Evolutionary conservation across 371 early-diverging fungal species (phyloP).

Genomic region (Mortierella sp.): DNA sequence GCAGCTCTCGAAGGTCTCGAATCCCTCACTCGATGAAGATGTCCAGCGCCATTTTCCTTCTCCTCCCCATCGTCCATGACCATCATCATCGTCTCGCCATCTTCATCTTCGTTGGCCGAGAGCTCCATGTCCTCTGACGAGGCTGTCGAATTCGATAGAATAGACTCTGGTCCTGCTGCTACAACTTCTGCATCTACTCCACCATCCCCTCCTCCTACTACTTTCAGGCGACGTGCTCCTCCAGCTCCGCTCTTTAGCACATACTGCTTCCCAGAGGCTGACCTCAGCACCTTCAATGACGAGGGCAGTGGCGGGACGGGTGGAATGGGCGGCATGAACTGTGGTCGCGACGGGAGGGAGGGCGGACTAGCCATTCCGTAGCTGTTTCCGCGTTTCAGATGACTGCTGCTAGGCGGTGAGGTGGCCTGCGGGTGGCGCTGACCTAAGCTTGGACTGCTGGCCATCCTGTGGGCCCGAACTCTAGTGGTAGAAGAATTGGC

Average conservation of each 20-base stretch:
- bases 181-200: background rate
- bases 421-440: constrained; percentile 10
- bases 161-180: background rate
- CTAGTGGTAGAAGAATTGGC: background rate
- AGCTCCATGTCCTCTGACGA: constrained; percentile 23
- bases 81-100: background rate
- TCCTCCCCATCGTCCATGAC: background rate
- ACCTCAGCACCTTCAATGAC: background rate
- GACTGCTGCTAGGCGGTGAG: background rate
- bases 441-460: constrained; percentile 42
- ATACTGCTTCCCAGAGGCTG: background rate
- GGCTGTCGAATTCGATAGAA: background rate
- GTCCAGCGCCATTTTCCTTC: background rate
- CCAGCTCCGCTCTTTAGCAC: background rate
- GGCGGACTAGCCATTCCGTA: constrained; percentile 7
- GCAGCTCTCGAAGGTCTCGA: background rate
- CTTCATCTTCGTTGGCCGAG: constrained; percentile 18
- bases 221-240: background rate
- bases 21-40: background rate
- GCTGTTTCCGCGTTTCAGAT: background rate
- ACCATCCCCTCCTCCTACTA: background rate
- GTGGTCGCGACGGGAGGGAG: constrained; percentile 5
- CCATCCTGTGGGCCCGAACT: constrained; percentile 36
- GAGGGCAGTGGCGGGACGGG: background rate
- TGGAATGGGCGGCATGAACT: constrained; percentile 7